These are phyloP conservation scores for Mycena capillaripes DNA, from an alignment of 768 basidiomycete genomes.

Conservation along the genomic window DNA sequence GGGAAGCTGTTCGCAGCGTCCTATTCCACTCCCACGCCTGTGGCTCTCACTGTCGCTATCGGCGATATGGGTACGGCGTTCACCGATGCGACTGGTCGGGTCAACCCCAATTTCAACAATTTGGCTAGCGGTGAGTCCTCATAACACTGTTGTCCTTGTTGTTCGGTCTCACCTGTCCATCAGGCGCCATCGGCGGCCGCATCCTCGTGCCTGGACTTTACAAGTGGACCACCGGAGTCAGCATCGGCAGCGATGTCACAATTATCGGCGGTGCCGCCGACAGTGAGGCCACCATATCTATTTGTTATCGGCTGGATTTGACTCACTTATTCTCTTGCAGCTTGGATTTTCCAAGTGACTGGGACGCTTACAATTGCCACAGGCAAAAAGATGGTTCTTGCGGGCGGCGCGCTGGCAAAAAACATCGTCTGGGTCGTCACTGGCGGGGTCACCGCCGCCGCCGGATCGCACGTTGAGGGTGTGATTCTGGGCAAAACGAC, in stretches of 20 bases:
- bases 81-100: conserved; percentile 35
- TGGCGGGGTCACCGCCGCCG: background rate
- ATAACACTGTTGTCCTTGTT: background rate
- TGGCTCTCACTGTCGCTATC: conserved; percentile 37
- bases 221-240: conserved; percentile 36
- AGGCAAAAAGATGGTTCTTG: background rate
- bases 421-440: background rate
- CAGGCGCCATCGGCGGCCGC: conserved; percentile 39
- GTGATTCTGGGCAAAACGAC: conserved; percentile 5
- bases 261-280: conserved; percentile 29
- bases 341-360: conserved; percentile 1
- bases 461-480: conserved; percentile 3
- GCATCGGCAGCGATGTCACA: conserved; percentile 25
- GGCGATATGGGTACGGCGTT: conserved; percentile 41
- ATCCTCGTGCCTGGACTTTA: conserved; percentile 39
- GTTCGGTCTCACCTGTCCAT: background rate
- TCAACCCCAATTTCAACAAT: conserved; percentile 36
- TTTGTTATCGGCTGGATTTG: background rate
- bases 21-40: conserved; percentile 39
- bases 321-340: background rate
- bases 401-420: background rate
- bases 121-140: conserved; percentile 2
- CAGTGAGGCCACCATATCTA: background rate
- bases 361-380: background rate
- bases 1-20: conserved; percentile 40